phyloP scores from a whole-genome alignment of 148 eudicot genomes.

The Vaccinium corymbosum region DNA sequence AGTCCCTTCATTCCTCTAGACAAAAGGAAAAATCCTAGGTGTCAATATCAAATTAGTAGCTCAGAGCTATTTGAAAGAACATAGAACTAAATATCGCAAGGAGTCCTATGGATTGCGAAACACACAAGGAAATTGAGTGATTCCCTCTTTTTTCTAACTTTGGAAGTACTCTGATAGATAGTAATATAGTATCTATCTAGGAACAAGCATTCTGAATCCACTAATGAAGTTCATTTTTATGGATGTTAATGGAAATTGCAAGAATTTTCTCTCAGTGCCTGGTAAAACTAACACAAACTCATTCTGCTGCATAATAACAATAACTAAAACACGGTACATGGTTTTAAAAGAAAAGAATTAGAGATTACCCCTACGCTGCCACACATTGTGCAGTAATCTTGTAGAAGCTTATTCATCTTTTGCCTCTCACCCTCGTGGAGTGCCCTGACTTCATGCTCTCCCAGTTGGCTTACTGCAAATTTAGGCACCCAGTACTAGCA shows the following conservation, averaged over 20 bases:
- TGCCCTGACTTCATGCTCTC: slow-evolving; percentile 32
- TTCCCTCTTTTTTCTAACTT: too few relatives aligned
- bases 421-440: slow-evolving; percentile 53
- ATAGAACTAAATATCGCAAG: background rate
- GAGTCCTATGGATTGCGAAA: background rate
- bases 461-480: slow-evolving; percentile 42
- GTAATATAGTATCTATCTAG: too few relatives aligned
- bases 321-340: background rate
- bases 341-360: background rate
- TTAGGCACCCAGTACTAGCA: slow-evolving; percentile 61
- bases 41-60: too few relatives aligned
- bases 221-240: too few relatives aligned
- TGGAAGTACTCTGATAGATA: too few relatives aligned
- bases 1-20: background rate
- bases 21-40: background rate
- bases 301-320: background rate
- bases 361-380: slow-evolving; percentile 53
- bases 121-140: background rate
- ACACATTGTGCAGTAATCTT: slow-evolving; percentile 46
- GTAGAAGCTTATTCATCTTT: slow-evolving; percentile 38
- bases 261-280: background rate
- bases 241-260: background rate
- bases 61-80: too few relatives aligned
- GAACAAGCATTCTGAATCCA: too few relatives aligned
- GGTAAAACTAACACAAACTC: background rate